Percentiles rank a stretch among this genome's conserved stretches.
Evolutionary conservation across 495 filamentous ascomycete genomes (phyloP).

Genomic region (Penicillium ochrochloron): DNA sequence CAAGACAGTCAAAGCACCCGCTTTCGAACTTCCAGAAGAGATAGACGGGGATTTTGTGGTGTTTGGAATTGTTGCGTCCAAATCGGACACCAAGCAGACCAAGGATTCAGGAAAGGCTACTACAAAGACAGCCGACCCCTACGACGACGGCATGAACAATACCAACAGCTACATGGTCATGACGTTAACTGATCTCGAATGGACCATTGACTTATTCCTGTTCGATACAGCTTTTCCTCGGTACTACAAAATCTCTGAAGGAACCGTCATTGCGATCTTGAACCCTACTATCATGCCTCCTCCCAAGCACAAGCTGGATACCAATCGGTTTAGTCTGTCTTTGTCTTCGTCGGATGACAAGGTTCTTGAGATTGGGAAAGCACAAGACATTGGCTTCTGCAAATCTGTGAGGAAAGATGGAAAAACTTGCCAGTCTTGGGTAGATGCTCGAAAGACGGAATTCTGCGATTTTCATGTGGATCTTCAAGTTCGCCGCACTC

Average conservation of each 20-base stretch:
- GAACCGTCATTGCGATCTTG: conserved; percentile 89
- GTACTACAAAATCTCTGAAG: conserved; percentile 87
- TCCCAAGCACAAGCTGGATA: conserved; percentile 68
- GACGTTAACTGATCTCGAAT: conserved; percentile 83
- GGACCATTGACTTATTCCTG: conserved; percentile 88
- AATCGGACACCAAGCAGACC: conserved; percentile 77
- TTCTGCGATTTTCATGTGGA: conserved; percentile 95
- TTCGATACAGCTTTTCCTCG: conserved; percentile 89
- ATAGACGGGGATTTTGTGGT: conserved; percentile 85
- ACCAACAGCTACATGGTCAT: conserved; percentile 89
- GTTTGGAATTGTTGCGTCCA: conserved; percentile 83
- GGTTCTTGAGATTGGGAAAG: conserved; percentile 84
- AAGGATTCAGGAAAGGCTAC: conserved; percentile 54
- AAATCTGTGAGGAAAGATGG: conserved; percentile 84
- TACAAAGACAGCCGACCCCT: conserved; percentile 49
- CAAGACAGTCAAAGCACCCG: conserved; percentile 76
- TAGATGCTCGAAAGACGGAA: conserved; percentile 84
- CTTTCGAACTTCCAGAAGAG: conserved; percentile 86
- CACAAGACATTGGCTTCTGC: conserved; percentile 88
- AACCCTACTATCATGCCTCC: conserved; percentile 93
- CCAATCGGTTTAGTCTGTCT: conserved; percentile 80
- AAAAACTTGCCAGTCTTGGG: conserved; percentile 77
- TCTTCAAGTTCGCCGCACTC: conserved; percentile 70
- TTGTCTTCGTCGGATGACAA: conserved; percentile 84
- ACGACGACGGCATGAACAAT: conserved; percentile 59